These are phyloP conservation scores for Trametes pubescens DNA, from an alignment of 1,284 basidiomycete genomes.

Conservation along the genomic window DNA sequence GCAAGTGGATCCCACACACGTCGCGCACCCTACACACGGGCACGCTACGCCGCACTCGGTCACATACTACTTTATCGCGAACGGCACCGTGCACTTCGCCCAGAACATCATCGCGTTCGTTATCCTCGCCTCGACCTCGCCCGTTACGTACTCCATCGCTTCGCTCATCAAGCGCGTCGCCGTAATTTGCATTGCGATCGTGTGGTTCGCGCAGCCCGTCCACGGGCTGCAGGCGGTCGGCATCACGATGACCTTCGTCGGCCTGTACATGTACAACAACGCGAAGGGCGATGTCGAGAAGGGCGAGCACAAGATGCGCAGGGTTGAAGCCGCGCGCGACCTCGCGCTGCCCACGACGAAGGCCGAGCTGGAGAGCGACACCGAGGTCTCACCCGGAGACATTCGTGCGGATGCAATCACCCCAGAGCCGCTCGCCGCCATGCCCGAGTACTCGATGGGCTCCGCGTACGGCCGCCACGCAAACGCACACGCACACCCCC, in stretches of 20 bases:
- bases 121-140: constrained; percentile 94
- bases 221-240: constrained; percentile 88
- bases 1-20: constrained; percentile 48
- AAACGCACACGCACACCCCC: constrained; percentile 32
- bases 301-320: constrained; percentile 87
- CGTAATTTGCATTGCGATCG: constrained; percentile 96
- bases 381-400: constrained; percentile 10
- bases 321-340: constrained; percentile 84
- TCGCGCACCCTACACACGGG: constrained; percentile 56
- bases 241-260: constrained; percentile 89
- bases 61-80: constrained; percentile 83
- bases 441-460: constrained; percentile 29
- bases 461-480: constrained; percentile 36
- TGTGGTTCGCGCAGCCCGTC: constrained; percentile 95
- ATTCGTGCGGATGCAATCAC: constrained; percentile 4
- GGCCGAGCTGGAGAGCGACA: constrained; percentile 39
- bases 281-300: constrained; percentile 93
- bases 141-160: constrained; percentile 98
- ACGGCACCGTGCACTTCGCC: constrained; percentile 95
- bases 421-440: constrained; percentile 24
- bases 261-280: constrained; percentile 96
- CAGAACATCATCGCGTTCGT: constrained; percentile 99
- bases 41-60: constrained; percentile 61
- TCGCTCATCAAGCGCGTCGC: constrained; percentile 97
- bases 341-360: constrained; percentile 78